phyloP scores from a whole-genome alignment of 495 filamentous ascomycete species.

The Beverwykella pulmonaria region DNA sequence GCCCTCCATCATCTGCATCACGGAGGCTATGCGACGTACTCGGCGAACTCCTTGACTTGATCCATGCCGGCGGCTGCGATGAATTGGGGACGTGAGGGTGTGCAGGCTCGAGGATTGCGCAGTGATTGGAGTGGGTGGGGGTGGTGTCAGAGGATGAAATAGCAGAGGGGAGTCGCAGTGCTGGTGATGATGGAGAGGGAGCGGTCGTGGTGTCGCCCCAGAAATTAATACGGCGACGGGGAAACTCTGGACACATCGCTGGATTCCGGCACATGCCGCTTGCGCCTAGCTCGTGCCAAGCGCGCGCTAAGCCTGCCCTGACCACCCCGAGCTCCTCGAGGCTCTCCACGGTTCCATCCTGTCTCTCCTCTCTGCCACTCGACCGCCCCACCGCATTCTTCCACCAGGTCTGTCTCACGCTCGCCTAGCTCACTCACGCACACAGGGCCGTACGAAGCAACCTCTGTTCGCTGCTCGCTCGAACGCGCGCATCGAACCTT shows the following conservation, averaged over 20 bases:
- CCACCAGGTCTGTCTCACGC: neutral
- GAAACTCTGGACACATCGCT: conserved; percentile 17
- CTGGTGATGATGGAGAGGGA: conserved; percentile 5
- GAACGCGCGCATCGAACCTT: neutral
- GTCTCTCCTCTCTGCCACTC: neutral
- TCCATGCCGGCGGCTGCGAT: conserved; percentile 47
- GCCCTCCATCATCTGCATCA: neutral
- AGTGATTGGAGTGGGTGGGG: conserved; percentile 26
- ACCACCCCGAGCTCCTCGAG: conserved; percentile 9
- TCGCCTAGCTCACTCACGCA: neutral
- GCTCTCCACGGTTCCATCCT: neutral
- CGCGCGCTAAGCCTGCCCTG: neutral
- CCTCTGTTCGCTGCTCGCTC: neutral
- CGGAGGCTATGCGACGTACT: conserved; percentile 13
- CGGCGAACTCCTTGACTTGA: conserved; percentile 65
- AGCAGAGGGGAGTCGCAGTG: neutral
- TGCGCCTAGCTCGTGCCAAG: conserved; percentile 5
- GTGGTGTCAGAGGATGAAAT: neutral
- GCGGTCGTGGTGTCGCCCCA: neutral
- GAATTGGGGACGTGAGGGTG: neutral
- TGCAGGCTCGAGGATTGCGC: conserved; percentile 55
- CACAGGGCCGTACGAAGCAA: neutral
- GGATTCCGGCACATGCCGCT: neutral
- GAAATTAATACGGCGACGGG: neutral
- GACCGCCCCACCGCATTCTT: neutral